A percentile compares a stretch with the other conserved stretches of the same genome.
Conservation (phyloP, 768 basidiomycete species). For the Rossbeevera mucosa region DNA sequence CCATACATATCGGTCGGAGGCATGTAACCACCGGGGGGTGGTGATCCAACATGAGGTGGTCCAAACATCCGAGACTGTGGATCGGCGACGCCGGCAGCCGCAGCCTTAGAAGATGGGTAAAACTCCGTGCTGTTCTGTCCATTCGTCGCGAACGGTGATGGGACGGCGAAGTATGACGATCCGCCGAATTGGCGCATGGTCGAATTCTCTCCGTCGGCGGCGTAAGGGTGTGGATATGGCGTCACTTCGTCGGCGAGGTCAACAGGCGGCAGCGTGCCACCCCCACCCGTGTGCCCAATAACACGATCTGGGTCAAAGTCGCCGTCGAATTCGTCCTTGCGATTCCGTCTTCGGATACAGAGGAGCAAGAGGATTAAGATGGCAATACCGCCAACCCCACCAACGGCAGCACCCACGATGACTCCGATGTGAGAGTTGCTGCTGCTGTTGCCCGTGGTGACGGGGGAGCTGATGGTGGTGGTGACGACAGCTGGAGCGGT, state of each 20-base stretch:
- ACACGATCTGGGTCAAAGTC: slow-evolving; percentile 48
- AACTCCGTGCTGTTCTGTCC: slow-evolving; percentile 8
- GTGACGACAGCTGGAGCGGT: slow-evolving; percentile 12
- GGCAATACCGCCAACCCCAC: slow-evolving; percentile 35
- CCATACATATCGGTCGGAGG: slow-evolving; percentile 11
- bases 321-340: slow-evolving; percentile 43
- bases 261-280: slow-evolving; percentile 25
- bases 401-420: slow-evolving; percentile 53
- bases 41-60: background rate
- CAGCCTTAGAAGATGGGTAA: background rate
- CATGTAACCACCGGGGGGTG: slow-evolving; percentile 2
- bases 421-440: slow-evolving; percentile 31
- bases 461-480: slow-evolving; percentile 5
- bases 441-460: too few relatives aligned
- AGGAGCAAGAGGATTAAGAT: slow-evolving; percentile 28
- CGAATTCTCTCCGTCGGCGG: background rate
- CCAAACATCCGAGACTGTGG: slow-evolving; percentile 9
- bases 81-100: background rate
- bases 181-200: slow-evolving; percentile 26
- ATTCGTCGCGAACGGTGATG: slow-evolving; percentile 1
- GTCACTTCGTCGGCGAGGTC: slow-evolving; percentile 29
- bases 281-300: slow-evolving; percentile 19
- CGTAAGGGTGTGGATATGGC: slow-evolving; percentile 15
- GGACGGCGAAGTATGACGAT: slow-evolving; percentile 4
- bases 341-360: slow-evolving; percentile 23